phyloP scores from a whole-genome alignment of 2,329 filamentous ascomycete species.

The Aspergillus brunneoviolaceus region DNA sequence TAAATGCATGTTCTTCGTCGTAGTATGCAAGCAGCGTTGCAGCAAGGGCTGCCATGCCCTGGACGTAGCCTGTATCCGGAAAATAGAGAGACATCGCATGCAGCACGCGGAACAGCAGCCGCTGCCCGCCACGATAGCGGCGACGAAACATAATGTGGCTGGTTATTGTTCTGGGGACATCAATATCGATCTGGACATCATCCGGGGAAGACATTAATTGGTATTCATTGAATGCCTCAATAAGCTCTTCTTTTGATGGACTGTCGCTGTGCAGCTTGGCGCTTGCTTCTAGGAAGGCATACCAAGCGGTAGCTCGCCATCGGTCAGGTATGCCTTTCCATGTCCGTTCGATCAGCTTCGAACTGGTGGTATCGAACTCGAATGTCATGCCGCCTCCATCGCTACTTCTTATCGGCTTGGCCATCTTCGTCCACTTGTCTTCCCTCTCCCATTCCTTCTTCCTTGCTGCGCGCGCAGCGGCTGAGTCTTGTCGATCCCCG shows the following conservation, averaged over 20 bases:
- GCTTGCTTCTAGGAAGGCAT: slow-evolving; percentile 80
- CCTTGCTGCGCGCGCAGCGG: slow-evolving; percentile 50
- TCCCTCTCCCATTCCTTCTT: slow-evolving; percentile 62
- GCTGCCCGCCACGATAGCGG: slow-evolving; percentile 87
- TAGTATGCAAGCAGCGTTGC: slow-evolving; percentile 95
- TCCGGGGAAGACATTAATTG: slow-evolving; percentile 76
- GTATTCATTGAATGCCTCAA: slow-evolving; percentile 69
- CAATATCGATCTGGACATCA: slow-evolving; percentile 94
- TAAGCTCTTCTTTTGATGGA: slow-evolving; percentile 68
- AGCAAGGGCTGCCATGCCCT: slow-evolving; percentile 93
- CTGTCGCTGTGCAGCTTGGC: slow-evolving; percentile 64
- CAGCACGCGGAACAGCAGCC: slow-evolving; percentile 86
- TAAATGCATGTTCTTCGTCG: slow-evolving; percentile 89
- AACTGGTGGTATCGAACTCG: slow-evolving; percentile 77
- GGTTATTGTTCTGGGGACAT: slow-evolving; percentile 92
- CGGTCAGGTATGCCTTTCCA: slow-evolving; percentile 98
- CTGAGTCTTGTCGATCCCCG: slow-evolving; percentile 48
- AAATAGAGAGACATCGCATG: slow-evolving; percentile 91
- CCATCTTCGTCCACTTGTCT: slow-evolving; percentile 69
- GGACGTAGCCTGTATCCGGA: slow-evolving; percentile 88
- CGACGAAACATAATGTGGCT: slow-evolving; percentile 96
- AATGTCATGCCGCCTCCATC: slow-evolving; percentile 63
- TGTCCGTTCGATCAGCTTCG: slow-evolving; percentile 85
- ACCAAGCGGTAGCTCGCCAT: slow-evolving; percentile 93
- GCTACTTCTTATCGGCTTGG: slow-evolving; percentile 47